Base-by-base conservation (phyloP, 306 rosid species). In the Castanea sativa region DNA sequence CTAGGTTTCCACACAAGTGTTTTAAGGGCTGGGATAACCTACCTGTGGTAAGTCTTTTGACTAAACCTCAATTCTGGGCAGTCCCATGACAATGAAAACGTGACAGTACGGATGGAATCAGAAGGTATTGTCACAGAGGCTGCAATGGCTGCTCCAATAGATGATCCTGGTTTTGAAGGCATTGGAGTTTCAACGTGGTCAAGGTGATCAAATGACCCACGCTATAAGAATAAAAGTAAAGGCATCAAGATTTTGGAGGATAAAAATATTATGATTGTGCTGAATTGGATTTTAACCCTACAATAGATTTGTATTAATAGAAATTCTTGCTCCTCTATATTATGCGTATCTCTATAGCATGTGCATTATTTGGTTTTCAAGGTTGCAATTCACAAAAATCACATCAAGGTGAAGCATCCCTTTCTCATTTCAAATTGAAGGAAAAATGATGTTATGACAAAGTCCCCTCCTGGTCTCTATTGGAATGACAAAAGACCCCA, bases 31-130 rank as follows among this genome's bases (percentile, higher is more conserved):
- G 27, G 5, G 76, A 76, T 71, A 82, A 84, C 95, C 82, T 76
- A 94, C 99, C 91, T 91, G 90, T 90, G 80, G 81, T 91, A 92
- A 52, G 86, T 85, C 82, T 81, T 88, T 76, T 91, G 93, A 64
- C 85, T 73, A 81, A 94, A 93, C 79, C 82, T 90, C 69, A 86
- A 84, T 86, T 91, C 97, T 63, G 99, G 99, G 84, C 93, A 90
- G 84, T 89, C 97, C 99, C 99, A 94, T 78, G 97, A 91, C 90
- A 94, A 78, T 57, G 99, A 92, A 87, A 94, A 94, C 58, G 97
- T 94, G 79, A 91, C 97, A 14, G 76, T 83, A 12, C 97, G 91
- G 45, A 86, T 87, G 53, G 87, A 86, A 79, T 71, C 77, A 13
- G 97, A 56, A 70, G 97, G 97, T 81, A 94, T 67, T 25, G 87